Percentiles rank a stretch among this genome's conserved stretches.
phyloP scores from a whole-genome alignment of 257 asterid genomes.

The Solanum dulcamara region DNA sequence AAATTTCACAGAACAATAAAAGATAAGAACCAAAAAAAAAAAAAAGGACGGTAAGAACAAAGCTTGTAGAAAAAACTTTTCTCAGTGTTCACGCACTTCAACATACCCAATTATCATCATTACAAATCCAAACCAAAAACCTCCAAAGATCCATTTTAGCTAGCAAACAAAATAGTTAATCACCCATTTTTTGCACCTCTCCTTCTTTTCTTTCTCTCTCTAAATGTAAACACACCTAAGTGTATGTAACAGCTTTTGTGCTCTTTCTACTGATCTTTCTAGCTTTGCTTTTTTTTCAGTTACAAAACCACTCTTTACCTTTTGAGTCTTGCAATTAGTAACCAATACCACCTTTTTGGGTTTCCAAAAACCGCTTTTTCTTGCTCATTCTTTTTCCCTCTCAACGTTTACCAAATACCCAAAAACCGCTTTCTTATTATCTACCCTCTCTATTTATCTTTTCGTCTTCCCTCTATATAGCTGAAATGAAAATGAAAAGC shows the following conservation, averaged over 20 bases:
- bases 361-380: constrained; percentile 3
- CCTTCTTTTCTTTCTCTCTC: constrained; percentile 5
- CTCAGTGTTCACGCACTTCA: constrained; percentile 23
- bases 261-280: constrained; percentile 2
- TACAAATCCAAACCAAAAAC: constrained; percentile 23
- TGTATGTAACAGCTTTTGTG: constrained; percentile 22
- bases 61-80: constrained; percentile 14
- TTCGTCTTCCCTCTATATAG: constrained; percentile 2
- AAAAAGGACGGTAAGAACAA: background rate
- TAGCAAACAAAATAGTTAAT: constrained; percentile 20
- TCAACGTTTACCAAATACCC: constrained; percentile 24
- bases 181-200: constrained; percentile 17
- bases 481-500: constrained; percentile 1
- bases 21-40: background rate
- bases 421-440: constrained; percentile 1
- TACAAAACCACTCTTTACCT: constrained; percentile 45
- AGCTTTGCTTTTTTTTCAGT: constrained; percentile 62
- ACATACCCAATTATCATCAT: constrained; percentile 29
- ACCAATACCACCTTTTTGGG: constrained; percentile 26
- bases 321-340: constrained; percentile 30
- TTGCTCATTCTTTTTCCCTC: background rate
- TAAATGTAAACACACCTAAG: constrained; percentile 2
- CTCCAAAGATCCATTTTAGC: constrained; percentile 19
- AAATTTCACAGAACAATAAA: background rate
- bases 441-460: background rate